phyloP scores from a whole-genome alignment of 176 grass and related monocot genomes.

The Lolium rigidum region DNA sequence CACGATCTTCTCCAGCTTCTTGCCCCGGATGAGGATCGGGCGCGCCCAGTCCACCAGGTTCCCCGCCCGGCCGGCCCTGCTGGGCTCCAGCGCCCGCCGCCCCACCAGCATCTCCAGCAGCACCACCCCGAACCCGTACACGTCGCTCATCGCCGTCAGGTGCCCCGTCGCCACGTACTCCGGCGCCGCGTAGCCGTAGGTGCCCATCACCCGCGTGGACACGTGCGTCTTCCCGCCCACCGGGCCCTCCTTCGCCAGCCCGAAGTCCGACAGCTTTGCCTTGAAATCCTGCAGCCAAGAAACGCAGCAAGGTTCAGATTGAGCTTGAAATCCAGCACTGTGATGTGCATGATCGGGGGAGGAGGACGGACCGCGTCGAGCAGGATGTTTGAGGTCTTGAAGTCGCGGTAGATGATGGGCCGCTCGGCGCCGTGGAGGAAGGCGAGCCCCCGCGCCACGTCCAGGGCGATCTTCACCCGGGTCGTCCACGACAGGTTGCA shows the following conservation, averaged over 20 bases:
- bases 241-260: conserved; percentile 82
- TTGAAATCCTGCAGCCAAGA: conserved; percentile 63
- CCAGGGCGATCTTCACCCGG: conserved; percentile 55
- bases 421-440: conserved; percentile 72
- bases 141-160: conserved; percentile 86
- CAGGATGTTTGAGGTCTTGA: conserved; percentile 93
- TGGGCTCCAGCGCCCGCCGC: conserved; percentile 63
- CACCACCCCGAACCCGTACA: conserved; percentile 85
- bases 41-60: conserved; percentile 82
- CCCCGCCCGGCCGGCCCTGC: conserved; percentile 45
- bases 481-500: conserved; percentile 64
- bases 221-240: conserved; percentile 74
- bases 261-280: conserved; percentile 89
- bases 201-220: conserved; percentile 87
- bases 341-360: too few relatives aligned
- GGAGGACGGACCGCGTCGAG: conserved; percentile 62
- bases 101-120: conserved; percentile 85
- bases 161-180: conserved; percentile 87
- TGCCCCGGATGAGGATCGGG: conserved; percentile 66
- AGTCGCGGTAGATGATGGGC: conserved; percentile 81
- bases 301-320: not conserved
- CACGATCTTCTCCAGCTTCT: conserved; percentile 63
- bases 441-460: conserved; percentile 67
- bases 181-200: conserved; percentile 83
- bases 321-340: too few relatives aligned